Percentiles rank a stretch among this genome's conserved stretches.
Conservation (phyloP, 768 basidiomycete species). For the Sarcodon sp. region DNA sequence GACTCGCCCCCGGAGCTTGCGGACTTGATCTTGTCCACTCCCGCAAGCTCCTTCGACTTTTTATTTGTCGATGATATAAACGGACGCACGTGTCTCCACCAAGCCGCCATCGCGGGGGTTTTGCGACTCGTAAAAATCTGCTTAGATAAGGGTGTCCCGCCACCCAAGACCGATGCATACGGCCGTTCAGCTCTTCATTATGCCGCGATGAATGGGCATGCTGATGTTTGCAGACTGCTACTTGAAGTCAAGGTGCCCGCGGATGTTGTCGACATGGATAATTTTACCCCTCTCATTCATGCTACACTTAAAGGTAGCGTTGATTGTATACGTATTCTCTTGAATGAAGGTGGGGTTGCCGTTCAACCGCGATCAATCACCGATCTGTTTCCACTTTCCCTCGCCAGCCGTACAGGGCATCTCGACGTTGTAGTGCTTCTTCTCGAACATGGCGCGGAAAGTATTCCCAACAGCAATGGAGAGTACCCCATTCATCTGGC, state of each 20-base stretch:
- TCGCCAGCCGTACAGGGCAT: slow-evolving; percentile 87
- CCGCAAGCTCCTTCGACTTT: slow-evolving; percentile 71
- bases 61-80: slow-evolving; percentile 95
- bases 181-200: slow-evolving; percentile 93
- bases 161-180: slow-evolving; percentile 75
- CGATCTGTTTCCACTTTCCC: slow-evolving; percentile 76
- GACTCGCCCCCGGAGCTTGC: slow-evolving; percentile 65
- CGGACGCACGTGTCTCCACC: slow-evolving; percentile 85
- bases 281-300: slow-evolving; percentile 89
- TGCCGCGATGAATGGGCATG: slow-evolving; percentile 87
- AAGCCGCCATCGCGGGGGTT: slow-evolving; percentile 80
- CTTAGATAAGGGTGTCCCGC: slow-evolving; percentile 56
- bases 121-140: slow-evolving; percentile 71
- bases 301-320: slow-evolving; percentile 80
- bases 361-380: slow-evolving; percentile 43
- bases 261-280: slow-evolving; percentile 77
- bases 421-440: slow-evolving; percentile 70
- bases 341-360: slow-evolving; percentile 53
- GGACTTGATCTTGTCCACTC: slow-evolving; percentile 59
- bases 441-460: slow-evolving; percentile 63
- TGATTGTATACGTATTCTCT: slow-evolving; percentile 71
- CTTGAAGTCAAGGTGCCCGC: slow-evolving; percentile 56
- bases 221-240: slow-evolving; percentile 60
- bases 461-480: slow-evolving; percentile 85
- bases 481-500: slow-evolving; percentile 96